Conservation (phyloP, 306 rosid species). For the Pyrus pyrifolia region DNA sequence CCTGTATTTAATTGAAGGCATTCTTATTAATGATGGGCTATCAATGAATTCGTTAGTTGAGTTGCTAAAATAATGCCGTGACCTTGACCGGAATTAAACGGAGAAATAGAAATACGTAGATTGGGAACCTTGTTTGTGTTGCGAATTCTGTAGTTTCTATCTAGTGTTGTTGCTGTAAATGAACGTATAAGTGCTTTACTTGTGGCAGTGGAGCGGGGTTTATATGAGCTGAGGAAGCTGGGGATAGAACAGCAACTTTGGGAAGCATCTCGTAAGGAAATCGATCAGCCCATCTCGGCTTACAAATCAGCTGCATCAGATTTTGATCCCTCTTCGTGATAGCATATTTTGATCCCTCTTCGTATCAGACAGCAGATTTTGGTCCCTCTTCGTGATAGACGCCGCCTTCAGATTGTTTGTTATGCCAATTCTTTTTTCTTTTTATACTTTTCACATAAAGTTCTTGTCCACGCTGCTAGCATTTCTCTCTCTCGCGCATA, state of each 20-base stretch:
- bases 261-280: conserved; percentile 95
- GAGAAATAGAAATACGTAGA: background rate
- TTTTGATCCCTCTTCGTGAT: conserved; percentile 33
- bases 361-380: background rate
- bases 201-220: conserved; percentile 78
- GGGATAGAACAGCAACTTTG: conserved; percentile 91
- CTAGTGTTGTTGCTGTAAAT: conserved; percentile 5
- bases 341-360: conserved; percentile 34
- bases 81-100: background rate
- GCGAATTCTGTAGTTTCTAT: background rate
- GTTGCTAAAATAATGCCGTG: background rate
- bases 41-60: background rate
- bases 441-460: conserved; percentile 6
- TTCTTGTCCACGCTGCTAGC: background rate
- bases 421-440: conserved; percentile 26
- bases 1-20: background rate
- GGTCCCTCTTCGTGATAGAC: conserved; percentile 6
- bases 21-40: background rate
- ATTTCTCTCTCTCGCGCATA: background rate
- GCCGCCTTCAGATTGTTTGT: conserved; percentile 8
- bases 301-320: conserved; percentile 42
- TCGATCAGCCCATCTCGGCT: conserved; percentile 49
- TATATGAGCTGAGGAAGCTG: conserved; percentile 83
- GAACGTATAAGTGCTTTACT: background rate
- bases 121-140: background rate